These are phyloP conservation scores for Tricholoma matsutake DNA, from an alignment of 768 basidiomycete genomes.

Conservation along the genomic window DNA sequence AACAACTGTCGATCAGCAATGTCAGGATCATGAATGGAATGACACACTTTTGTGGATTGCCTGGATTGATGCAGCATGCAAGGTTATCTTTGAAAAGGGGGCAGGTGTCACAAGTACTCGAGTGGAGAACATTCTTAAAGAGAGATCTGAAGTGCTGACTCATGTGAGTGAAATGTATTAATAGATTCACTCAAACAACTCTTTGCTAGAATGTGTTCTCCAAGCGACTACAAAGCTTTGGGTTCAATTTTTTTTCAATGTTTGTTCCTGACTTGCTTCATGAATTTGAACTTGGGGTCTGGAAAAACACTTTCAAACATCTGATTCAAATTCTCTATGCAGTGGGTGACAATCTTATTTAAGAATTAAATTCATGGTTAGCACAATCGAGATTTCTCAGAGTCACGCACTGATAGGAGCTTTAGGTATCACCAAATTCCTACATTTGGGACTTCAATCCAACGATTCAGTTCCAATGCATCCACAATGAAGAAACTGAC, in stretches of 20 bases:
- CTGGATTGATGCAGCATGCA: conserved; percentile 16
- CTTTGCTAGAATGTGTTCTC: conserved; percentile 34
- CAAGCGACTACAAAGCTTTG: conserved; percentile 11
- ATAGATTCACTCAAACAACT: background rate
- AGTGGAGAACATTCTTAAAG: conserved; percentile 25
- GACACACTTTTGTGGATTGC: conserved; percentile 6
- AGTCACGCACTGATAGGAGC: background rate
- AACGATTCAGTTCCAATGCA: conserved; percentile 19
- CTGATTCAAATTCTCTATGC: conserved; percentile 32
- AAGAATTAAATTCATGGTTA: conserved; percentile 24
- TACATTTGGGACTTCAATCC: conserved; percentile 29
- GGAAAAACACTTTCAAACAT: conserved; percentile 35
- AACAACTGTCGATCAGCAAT: conserved; percentile 2
- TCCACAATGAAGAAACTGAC: conserved; percentile 19
- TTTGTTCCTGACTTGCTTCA: conserved; percentile 36
- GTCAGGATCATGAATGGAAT: conserved; percentile 1
- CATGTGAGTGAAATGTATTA: conserved; percentile 15
- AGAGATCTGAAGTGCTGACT: conserved; percentile 29
- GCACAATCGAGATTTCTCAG: background rate
- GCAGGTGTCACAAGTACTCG: conserved; percentile 20
- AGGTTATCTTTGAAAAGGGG: conserved; percentile 26
- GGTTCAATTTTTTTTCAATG: conserved; percentile 24
- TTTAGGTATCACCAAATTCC: conserved; percentile 28
- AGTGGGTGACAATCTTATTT: conserved; percentile 9
- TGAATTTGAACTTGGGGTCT: conserved; percentile 38